Evolutionary conservation across 257 asterid genomes (phyloP).

Genomic region (Asclepias syriaca): DNA sequence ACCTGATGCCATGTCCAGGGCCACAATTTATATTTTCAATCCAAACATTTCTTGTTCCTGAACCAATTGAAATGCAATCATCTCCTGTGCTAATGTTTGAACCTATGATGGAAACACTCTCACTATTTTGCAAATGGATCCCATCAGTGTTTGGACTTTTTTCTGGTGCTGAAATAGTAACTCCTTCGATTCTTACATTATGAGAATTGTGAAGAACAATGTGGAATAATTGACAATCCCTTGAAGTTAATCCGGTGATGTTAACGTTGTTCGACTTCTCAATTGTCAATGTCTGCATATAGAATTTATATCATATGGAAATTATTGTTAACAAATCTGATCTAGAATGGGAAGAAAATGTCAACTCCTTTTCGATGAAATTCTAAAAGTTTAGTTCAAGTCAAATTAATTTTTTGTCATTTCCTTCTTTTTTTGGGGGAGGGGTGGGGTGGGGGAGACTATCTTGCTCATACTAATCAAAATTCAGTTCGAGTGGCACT

Average conservation of each 20-base stretch:
- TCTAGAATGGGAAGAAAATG: no score
- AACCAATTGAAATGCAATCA: conserved; percentile 1
- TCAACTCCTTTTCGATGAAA: no score
- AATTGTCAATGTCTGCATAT: background rate
- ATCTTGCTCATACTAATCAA: no score
- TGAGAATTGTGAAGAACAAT: background rate
- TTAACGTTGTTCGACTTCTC: background rate
- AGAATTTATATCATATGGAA: background rate
- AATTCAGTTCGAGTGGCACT: no score
- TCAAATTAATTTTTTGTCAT: no score
- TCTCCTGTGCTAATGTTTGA: background rate
- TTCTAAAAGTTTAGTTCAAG: no score
- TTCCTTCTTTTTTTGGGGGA: no score
- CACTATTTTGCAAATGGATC: background rate
- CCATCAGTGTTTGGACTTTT: conserved; percentile 4
- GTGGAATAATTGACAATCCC: background rate
- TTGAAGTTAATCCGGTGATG: conserved; percentile 4
- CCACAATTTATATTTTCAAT: background rate
- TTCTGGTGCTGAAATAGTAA: background rate
- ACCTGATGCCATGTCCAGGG: conserved; percentile 9
- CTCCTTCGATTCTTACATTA: background rate
- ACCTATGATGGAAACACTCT: background rate
- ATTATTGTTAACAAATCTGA: no score
- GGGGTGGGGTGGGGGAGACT: no score
- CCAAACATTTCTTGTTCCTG: background rate